Conservation (phyloP, 345 rosid genomes). For the Trapa incisa region DNA sequence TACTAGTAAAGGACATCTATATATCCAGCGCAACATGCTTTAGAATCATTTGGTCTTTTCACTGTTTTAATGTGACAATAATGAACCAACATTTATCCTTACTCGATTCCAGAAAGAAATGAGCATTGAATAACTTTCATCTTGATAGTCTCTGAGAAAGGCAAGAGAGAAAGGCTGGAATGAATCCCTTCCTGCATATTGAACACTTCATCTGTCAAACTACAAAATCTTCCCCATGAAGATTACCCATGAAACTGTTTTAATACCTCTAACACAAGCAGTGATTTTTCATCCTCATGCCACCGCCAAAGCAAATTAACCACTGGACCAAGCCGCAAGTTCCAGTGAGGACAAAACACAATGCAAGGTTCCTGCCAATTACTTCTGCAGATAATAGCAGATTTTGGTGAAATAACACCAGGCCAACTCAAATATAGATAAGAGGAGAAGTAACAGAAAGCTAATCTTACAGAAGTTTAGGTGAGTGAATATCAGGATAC, state of each 20-base stretch:
- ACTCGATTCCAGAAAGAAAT: conserved; percentile 68
- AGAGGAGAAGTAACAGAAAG: background rate
- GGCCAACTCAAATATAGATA: background rate
- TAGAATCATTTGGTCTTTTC: background rate
- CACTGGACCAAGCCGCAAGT: conserved; percentile 69
- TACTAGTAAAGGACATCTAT: background rate
- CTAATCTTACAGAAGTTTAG: conserved; percentile 49
- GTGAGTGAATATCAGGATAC: conserved; percentile 65
- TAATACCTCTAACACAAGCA: conserved; percentile 72
- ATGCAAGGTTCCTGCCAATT: conserved; percentile 87
- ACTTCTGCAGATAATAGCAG: conserved; percentile 27
- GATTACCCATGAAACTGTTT: background rate
- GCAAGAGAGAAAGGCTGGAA: conserved; percentile 54
- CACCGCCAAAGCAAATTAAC: conserved; percentile 72
- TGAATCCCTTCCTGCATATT: conserved; percentile 46
- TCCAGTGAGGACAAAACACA: conserved; percentile 65
- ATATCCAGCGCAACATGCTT: background rate
- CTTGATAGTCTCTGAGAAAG: conserved; percentile 65
- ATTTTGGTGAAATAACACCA: background rate
- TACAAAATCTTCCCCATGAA: background rate
- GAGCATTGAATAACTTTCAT: conserved; percentile 86
- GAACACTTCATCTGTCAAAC: background rate
- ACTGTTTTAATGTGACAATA: background rate
- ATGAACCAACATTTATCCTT: conserved; percentile 7
- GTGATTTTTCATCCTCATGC: conserved; percentile 51